Conservation (phyloP, 106 monocot genomes). For the Allium sativum region DNA sequence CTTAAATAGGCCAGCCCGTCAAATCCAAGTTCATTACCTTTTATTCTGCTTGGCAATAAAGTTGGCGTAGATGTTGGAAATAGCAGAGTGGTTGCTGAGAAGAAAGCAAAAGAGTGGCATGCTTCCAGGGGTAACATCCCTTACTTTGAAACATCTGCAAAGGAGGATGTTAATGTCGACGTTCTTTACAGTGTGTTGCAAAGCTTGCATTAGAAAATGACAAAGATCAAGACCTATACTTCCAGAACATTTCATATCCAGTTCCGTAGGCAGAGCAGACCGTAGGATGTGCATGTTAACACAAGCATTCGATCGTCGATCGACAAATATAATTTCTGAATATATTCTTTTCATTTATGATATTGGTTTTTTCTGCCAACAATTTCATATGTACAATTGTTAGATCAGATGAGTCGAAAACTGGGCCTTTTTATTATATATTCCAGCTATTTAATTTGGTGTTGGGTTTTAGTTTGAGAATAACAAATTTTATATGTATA, state of each 20-base stretch:
- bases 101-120: conserved; percentile 88
- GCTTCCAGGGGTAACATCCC: conserved; percentile 68
- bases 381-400: conserved; percentile 3
- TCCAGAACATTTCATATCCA: conserved; percentile 28
- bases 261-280: conserved; percentile 19
- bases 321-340: not conserved
- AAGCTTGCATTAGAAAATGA: conserved; percentile 71
- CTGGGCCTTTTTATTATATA: too few species aligned
- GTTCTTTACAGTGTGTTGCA: conserved; percentile 70
- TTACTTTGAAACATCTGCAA: conserved; percentile 91
- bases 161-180: conserved; percentile 80
- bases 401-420: too few species aligned
- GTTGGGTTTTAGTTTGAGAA: too few species aligned
- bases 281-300: conserved; percentile 45
- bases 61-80: conserved; percentile 84
- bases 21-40: conserved; percentile 71
- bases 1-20: conserved; percentile 56
- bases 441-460: too few species aligned
- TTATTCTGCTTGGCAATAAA: conserved; percentile 80
- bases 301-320: not conserved
- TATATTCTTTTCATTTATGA: not conserved
- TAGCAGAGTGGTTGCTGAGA: conserved; percentile 84
- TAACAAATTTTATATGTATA: too few species aligned
- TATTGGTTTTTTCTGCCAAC: not conserved
- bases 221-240: conserved; percentile 58